Evolutionary conservation across 495 filamentous ascomycete species (phyloP).

Genomic region (Daldinia caldariorum): DNA sequence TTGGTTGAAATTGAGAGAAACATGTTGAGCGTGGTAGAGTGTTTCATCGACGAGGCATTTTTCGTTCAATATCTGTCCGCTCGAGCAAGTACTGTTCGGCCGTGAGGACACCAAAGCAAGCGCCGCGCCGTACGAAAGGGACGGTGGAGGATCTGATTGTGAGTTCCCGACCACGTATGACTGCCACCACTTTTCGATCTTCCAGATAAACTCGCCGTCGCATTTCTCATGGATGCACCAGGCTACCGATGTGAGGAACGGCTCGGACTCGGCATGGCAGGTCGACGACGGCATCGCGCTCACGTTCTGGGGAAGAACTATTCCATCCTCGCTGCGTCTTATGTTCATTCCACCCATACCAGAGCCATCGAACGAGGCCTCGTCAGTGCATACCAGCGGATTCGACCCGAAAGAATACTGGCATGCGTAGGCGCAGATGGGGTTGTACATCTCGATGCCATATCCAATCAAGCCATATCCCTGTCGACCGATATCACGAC

Average conservation of each 20-base stretch:
- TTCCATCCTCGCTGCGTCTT: background rate
- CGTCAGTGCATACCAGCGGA: conserved; percentile 6
- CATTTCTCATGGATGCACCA: conserved; percentile 32
- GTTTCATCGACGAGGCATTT: conserved; percentile 6
- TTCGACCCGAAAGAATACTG: conserved; percentile 8
- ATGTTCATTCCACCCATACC: conserved; percentile 10
- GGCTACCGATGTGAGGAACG: conserved; percentile 31
- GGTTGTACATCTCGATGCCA: conserved; percentile 16
- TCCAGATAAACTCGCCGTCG: background rate
- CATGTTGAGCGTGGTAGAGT: background rate
- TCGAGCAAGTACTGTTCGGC: conserved; percentile 1
- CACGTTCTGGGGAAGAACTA: background rate
- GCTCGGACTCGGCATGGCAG: conserved; percentile 21
- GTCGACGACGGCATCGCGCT: conserved; percentile 19
- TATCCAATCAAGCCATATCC: conserved; percentile 18
- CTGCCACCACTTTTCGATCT: conserved; percentile 32
- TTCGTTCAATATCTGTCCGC: conserved; percentile 7
- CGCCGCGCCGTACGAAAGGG: conserved; percentile 16
- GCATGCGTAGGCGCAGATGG: conserved; percentile 16
- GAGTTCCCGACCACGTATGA: conserved; percentile 21
- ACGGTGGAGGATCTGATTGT: conserved; percentile 9
- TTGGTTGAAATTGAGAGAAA: conserved; percentile 8
- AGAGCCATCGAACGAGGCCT: background rate
- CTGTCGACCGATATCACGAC: conserved; percentile 8
- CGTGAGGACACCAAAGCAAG: conserved; percentile 11